These are phyloP conservation scores for Tuber brumale DNA, from an alignment of 495 filamentous ascomycete species.

Conservation along the genomic window DNA sequence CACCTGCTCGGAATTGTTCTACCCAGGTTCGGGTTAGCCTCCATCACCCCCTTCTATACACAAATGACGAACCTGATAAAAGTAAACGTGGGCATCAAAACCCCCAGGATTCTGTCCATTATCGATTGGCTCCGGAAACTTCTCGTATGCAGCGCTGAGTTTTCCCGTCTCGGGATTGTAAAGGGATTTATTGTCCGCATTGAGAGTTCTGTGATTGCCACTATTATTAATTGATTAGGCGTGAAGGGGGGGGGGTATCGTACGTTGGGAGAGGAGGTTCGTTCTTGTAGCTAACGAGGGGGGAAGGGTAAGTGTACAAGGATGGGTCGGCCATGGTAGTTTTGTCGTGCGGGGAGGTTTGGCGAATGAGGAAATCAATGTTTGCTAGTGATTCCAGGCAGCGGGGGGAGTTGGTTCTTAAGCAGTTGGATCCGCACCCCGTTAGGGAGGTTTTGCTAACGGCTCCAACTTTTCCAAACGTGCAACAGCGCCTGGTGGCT, in stretches of 20 bases:
- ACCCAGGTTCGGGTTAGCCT: background rate
- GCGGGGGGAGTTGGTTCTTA: background rate
- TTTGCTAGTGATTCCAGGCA: background rate
- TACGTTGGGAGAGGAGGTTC: conserved; percentile 58
- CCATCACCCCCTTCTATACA: background rate
- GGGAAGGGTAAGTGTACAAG: conserved; percentile 56
- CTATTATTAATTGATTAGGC: background rate
- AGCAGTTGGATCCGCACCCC: background rate
- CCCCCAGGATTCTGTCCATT: conserved; percentile 53
- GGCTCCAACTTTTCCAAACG: too few species aligned
- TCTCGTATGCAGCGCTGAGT: conserved; percentile 58
- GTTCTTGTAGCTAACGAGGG: conserved; percentile 60
- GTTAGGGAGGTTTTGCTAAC: too few species aligned
- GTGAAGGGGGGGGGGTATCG: background rate
- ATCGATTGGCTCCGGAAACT: conserved; percentile 58
- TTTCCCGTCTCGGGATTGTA: conserved; percentile 54
- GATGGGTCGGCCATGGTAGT: conserved; percentile 41
- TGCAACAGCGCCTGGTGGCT: too few species aligned
- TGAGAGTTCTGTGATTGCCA: conserved; percentile 41
- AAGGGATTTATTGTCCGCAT: conserved; percentile 61
- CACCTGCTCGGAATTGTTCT: conserved; percentile 56
- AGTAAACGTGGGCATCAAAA: conserved; percentile 78
- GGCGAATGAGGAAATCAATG: background rate
- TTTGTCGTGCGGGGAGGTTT: background rate
- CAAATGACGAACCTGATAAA: conserved; percentile 49